Percentiles rank a stretch among this genome's conserved stretches.
Evolutionary conservation across 257 asterid genomes (phyloP).

Genomic region (Henckelia pumila): DNA sequence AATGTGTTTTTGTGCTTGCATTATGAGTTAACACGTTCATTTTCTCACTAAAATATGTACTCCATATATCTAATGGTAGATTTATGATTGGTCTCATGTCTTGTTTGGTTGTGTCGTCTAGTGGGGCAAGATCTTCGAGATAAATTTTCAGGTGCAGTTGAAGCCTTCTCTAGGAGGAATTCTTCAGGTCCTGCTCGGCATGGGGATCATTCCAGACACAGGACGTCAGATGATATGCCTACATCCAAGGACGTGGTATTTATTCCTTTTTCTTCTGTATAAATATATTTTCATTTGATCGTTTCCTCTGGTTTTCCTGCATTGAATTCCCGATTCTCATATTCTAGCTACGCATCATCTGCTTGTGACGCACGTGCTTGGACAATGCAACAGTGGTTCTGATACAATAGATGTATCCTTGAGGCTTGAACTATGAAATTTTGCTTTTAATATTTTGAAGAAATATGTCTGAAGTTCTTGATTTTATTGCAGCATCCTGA

Average conservation of each 20-base stretch:
- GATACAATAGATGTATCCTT: not conserved
- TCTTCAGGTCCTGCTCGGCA: slow-evolving; percentile 59
- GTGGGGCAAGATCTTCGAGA: slow-evolving; percentile 80
- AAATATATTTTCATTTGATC: not conserved
- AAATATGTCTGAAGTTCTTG: not conserved
- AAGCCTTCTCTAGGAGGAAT: slow-evolving; percentile 75
- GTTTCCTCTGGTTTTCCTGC: not conserved
- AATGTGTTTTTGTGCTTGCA: not conserved
- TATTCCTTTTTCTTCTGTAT: slow-evolving; percentile 11
- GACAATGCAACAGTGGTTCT: not conserved
- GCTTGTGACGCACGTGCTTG: not conserved
- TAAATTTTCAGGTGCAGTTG: slow-evolving; percentile 79
- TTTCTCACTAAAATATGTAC: not conserved
- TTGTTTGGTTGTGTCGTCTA: slow-evolving; percentile 27
- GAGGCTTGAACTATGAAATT: not conserved
- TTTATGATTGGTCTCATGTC: not conserved
- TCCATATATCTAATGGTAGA: not conserved
- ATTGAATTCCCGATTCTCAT: not conserved
- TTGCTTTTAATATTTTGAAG: slow-evolving; percentile 1
- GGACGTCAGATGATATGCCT: slow-evolving; percentile 73
- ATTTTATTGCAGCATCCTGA: slow-evolving; percentile 62
- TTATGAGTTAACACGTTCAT: not conserved
- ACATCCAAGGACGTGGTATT: slow-evolving; percentile 94
- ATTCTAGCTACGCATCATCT: not conserved
- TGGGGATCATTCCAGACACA: slow-evolving; percentile 63